Evolutionary conservation across 179 eudicot genomes (phyloP).

Genomic region (Monotropa hypopitys): DNA sequence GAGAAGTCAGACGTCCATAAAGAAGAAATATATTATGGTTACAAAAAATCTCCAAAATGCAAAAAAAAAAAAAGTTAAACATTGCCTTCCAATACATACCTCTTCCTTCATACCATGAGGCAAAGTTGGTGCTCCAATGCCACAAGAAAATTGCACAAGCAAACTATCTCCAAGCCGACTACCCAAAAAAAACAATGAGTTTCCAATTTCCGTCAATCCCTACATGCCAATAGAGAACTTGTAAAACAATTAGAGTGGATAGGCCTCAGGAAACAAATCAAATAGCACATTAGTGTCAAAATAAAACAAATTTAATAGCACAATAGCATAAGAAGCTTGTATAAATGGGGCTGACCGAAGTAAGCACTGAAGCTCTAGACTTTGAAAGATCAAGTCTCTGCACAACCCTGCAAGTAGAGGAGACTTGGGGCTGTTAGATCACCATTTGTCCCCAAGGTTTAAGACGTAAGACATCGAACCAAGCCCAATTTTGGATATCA

Average conservation of each 20-base stretch:
- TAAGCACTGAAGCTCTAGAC: slow-evolving; percentile 91
- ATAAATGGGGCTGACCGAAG: slow-evolving; percentile 51
- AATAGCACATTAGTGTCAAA: neutral
- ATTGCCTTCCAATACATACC: slow-evolving; percentile 27
- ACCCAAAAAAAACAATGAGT: slow-evolving; percentile 77
- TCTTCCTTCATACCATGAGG: slow-evolving; percentile 70
- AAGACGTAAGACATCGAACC: neutral
- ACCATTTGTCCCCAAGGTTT: neutral
- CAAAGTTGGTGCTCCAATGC: slow-evolving; percentile 34
- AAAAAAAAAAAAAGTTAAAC: neutral
- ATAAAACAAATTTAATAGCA: neutral
- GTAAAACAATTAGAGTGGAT: neutral
- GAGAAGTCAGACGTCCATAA: neutral
- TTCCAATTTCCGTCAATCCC: slow-evolving; percentile 75
- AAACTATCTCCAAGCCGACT: slow-evolving; percentile 96
- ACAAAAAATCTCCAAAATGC: neutral
- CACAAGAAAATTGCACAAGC: slow-evolving; percentile 84
- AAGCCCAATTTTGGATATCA: neutral
- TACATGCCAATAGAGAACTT: slow-evolving; percentile 14
- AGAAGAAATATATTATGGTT: neutral
- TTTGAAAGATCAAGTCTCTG: slow-evolving; percentile 89
- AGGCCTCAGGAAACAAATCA: neutral
- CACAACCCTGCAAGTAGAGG: slow-evolving; percentile 50
- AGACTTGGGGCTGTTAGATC: neutral
- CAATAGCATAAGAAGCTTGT: neutral